Evolutionary conservation across 2,329 filamentous ascomycete genomes (phyloP).

Genomic region (Fusarium mangiferae): DNA sequence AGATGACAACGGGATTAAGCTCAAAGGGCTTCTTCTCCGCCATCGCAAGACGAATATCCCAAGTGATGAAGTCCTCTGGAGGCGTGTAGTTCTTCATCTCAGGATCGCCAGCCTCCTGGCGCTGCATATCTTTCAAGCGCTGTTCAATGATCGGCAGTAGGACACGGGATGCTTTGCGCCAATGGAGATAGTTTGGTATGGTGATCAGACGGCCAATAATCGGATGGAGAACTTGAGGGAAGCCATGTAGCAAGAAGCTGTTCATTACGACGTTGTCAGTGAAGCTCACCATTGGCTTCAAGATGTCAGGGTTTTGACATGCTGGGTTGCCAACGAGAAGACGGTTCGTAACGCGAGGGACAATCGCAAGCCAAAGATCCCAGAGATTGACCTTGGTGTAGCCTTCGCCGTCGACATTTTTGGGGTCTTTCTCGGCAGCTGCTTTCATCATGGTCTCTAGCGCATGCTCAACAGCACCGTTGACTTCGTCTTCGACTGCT

Average conservation of each 20-base stretch:
- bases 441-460: conserved; percentile 43
- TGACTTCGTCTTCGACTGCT: conserved; percentile 54
- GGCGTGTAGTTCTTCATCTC: conserved; percentile 54
- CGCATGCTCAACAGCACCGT: conserved; percentile 48
- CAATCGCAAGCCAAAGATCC: conserved; percentile 56
- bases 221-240: conserved; percentile 60
- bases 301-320: conserved; percentile 56
- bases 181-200: conserved; percentile 59
- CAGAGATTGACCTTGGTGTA: conserved; percentile 57
- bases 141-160: conserved; percentile 60
- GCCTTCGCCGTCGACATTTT: conserved; percentile 43
- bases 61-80: conserved; percentile 67
- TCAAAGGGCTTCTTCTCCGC: conserved; percentile 56
- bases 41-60: conserved; percentile 63
- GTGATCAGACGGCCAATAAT: conserved; percentile 58
- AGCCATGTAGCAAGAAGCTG: conserved; percentile 56
- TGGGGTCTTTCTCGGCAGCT: conserved; percentile 5
- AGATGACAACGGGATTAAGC: conserved; percentile 59
- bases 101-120: conserved; percentile 53
- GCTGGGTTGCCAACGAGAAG: conserved; percentile 53
- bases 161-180: conserved; percentile 54
- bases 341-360: conserved; percentile 56
- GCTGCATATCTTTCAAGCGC: conserved; percentile 58
- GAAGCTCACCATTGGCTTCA: conserved; percentile 60
- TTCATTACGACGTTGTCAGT: conserved; percentile 60